phyloP scores from a whole-genome alignment of 306 rosid species.

The Hippophae tibetana region DNA sequence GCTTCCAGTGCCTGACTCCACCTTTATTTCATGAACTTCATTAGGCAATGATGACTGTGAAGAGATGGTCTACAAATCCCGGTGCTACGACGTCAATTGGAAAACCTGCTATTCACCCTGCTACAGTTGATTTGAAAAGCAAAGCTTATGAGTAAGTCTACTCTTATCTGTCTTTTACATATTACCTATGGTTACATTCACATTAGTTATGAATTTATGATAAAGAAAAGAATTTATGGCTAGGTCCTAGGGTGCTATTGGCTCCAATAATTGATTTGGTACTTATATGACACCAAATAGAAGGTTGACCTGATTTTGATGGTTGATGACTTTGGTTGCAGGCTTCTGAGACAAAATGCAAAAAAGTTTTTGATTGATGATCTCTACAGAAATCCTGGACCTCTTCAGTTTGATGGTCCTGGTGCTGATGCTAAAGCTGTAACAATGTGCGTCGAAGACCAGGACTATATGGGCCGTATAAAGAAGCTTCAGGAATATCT shows the following conservation, averaged over 20 bases:
- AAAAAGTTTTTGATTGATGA: slow-evolving; percentile 67
- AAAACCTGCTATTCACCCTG: slow-evolving; percentile 95
- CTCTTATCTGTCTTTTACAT: neutral
- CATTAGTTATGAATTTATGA: too few relatives aligned
- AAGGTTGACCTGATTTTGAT: neutral
- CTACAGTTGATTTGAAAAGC: slow-evolving; percentile 91
- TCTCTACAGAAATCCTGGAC: slow-evolving; percentile 95
- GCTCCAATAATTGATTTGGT: neutral
- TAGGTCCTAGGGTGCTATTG: too few relatives aligned
- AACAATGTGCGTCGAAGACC: slow-evolving; percentile 78
- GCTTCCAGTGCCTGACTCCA: slow-evolving; percentile 5
- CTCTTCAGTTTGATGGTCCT: slow-evolving; percentile 94
- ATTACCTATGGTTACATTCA: too few relatives aligned
- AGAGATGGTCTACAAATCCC: slow-evolving; percentile 86
- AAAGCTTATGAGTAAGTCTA: slow-evolving; percentile 81
- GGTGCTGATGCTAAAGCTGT: slow-evolving; percentile 82
- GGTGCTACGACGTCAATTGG: slow-evolving; percentile 58
- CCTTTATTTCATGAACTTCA: slow-evolving; percentile 13
- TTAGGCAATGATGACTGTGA: slow-evolving; percentile 94
- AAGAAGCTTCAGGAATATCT: slow-evolving; percentile 87
- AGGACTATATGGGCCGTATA: slow-evolving; percentile 97
- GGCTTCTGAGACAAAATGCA: slow-evolving; percentile 65
- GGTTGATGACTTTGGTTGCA: slow-evolving; percentile 29
- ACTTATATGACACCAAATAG: neutral
- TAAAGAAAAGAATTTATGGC: too few relatives aligned